Conservation (phyloP, 2,329 filamentous ascomycete species). For the Ascochyta lentis region DNA sequence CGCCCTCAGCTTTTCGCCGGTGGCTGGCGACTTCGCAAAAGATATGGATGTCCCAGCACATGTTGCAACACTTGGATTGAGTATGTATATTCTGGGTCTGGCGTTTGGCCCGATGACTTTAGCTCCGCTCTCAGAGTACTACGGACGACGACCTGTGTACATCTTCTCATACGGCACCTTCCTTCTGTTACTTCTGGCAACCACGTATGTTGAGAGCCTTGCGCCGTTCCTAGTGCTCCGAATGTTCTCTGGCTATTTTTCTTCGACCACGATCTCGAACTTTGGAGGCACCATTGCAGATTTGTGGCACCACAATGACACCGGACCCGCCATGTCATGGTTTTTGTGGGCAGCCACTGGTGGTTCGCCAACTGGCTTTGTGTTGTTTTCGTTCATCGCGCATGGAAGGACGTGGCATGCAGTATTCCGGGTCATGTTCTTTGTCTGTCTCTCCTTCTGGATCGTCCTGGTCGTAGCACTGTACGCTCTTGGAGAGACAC, state of each 20-base stretch:
- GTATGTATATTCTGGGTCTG: constrained; percentile 56
- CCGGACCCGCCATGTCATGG: constrained; percentile 51
- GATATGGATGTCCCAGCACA: constrained; percentile 52
- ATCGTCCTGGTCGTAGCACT: constrained; percentile 50
- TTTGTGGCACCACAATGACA: constrained; percentile 52
- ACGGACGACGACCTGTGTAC: constrained; percentile 54
- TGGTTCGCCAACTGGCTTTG: constrained; percentile 55
- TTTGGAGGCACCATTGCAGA: constrained; percentile 56
- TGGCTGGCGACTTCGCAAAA: constrained; percentile 49
- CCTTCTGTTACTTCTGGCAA: constrained; percentile 52
- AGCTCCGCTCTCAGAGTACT: constrained; percentile 49
- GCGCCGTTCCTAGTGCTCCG: constrained; percentile 53
- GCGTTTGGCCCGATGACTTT: constrained; percentile 51
- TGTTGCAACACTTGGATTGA: constrained; percentile 54
- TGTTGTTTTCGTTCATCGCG: constrained; percentile 56
- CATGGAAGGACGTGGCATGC: constrained; percentile 52
- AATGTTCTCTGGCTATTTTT: constrained; percentile 55
- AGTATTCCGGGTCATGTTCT: constrained; percentile 57
- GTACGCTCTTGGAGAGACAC: constrained; percentile 51
- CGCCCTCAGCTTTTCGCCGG: constrained; percentile 50
- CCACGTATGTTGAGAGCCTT: constrained; percentile 52
- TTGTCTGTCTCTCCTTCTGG: constrained; percentile 54
- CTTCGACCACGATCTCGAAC: constrained; percentile 49
- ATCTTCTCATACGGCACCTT: constrained; percentile 53
- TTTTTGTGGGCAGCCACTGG: constrained; percentile 58